Conservation (phyloP, 208 protist genomes). For the Trypanosoma conorhini region DNA sequence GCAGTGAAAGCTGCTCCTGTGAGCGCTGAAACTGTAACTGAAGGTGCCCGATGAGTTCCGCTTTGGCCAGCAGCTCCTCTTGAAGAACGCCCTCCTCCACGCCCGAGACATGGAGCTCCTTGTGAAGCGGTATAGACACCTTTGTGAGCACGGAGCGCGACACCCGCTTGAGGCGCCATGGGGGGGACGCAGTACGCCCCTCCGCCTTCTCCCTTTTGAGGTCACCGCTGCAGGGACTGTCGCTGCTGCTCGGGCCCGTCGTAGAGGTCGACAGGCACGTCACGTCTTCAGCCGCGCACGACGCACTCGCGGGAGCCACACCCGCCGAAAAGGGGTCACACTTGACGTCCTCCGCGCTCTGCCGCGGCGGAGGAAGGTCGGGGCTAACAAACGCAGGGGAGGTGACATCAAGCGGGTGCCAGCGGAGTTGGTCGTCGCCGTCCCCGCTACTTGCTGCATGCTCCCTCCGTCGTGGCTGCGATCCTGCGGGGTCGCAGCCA, state of each 20-base stretch:
- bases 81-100: conserved; percentile 27
- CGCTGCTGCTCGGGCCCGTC: conserved; percentile 13
- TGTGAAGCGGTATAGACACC: conserved; percentile 20
- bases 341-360: neutral
- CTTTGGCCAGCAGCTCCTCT: conserved; percentile 24
- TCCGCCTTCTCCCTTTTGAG: neutral
- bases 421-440: neutral
- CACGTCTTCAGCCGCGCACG: neutral
- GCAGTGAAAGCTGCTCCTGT: conserved; percentile 50
- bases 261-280: neutral
- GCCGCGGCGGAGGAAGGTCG: neutral
- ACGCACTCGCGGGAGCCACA: conserved; percentile 1
- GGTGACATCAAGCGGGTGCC: neutral
- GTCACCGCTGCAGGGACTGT: conserved; percentile 3
- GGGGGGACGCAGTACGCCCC: conserved; percentile 5
- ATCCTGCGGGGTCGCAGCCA: conserved; percentile 51
- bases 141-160: conserved; percentile 44
- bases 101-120: conserved; percentile 16
- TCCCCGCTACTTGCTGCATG: neutral
- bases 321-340: neutral
- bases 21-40: conserved; percentile 31
- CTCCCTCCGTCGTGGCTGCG: conserved; percentile 10
- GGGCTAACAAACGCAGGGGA: conserved; percentile 10
- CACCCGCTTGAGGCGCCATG: conserved; percentile 43
- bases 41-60: conserved; percentile 21